Conservation (phyloP, 495 filamentous ascomycete genomes). For the Penicillium longicatenatum region DNA sequence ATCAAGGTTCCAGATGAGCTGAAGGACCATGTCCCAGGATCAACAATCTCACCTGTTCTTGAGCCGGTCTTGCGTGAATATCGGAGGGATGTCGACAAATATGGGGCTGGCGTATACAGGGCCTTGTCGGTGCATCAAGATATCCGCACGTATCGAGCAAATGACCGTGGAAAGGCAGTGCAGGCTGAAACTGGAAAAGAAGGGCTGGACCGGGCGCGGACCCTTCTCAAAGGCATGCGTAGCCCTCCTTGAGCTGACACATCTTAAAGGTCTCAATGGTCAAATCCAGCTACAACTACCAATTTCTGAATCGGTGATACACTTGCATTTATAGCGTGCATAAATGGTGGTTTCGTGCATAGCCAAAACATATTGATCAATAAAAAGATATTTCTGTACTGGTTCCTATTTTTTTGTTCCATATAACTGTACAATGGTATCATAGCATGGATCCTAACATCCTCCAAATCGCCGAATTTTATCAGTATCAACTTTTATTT, state of each 20-base stretch:
- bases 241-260: neutral
- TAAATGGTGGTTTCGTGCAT: neutral
- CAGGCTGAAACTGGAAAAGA: constrained; percentile 36
- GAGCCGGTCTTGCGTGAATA: neutral
- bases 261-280: neutral
- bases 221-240: neutral
- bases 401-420: constrained; percentile 14
- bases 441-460: constrained; percentile 20
- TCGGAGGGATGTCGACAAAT: constrained; percentile 29
- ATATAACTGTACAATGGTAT: constrained; percentile 38
- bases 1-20: neutral
- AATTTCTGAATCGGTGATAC: neutral
- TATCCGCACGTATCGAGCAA: constrained; percentile 28
- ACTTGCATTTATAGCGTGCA: neutral
- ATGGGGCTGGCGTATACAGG: constrained; percentile 20
- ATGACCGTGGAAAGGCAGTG: constrained; percentile 41
- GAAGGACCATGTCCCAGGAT: neutral
- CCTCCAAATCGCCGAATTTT: neutral
- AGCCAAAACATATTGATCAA: neutral
- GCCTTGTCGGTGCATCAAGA: constrained; percentile 30
- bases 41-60: neutral
- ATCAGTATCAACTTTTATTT: constrained; percentile 25
- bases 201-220: neutral
- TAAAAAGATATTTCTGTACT: constrained; percentile 5
- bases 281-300: neutral